phyloP scores from a whole-genome alignment of 352 stramenopile genomes.

The Phytophthora hybrid region DNA sequence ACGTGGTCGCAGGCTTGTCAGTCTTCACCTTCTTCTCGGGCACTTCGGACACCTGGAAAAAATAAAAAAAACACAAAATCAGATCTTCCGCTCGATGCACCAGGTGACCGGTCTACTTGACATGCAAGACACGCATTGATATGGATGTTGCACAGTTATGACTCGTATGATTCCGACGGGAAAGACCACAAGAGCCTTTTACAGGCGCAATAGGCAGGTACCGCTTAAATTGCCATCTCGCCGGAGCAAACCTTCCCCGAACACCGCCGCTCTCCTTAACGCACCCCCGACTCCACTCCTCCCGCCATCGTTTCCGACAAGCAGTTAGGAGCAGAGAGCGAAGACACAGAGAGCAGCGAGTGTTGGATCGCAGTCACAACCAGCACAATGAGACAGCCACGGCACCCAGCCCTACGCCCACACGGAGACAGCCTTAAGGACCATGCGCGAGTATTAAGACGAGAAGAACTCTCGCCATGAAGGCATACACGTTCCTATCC shows the following conservation, averaged over 20 bases:
- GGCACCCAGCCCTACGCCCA: slow-evolving; percentile 56
- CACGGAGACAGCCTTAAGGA: slow-evolving; percentile 94
- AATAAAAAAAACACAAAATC: slow-evolving; percentile 10
- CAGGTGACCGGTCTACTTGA: slow-evolving; percentile 11
- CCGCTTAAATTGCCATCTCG: slow-evolving; percentile 41
- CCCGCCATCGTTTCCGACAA: slow-evolving; percentile 44
- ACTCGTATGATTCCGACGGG: slow-evolving; percentile 93
- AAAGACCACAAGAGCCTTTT: slow-evolving; percentile 78
- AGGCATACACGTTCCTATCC: slow-evolving; percentile 85
- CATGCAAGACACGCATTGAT: slow-evolving; percentile 38
- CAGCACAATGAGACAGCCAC: slow-evolving; percentile 41
- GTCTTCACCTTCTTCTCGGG: slow-evolving; percentile 49
- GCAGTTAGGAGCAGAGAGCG: slow-evolving; percentile 32
- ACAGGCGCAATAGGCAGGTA: slow-evolving; percentile 50
- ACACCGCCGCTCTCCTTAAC: slow-evolving; percentile 4
- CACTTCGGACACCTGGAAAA: slow-evolving; percentile 37
- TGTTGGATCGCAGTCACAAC: slow-evolving; percentile 39
- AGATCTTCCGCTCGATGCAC: slow-evolving; percentile 12
- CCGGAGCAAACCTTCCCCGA: slow-evolving; percentile 41
- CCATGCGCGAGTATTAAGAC: slow-evolving; percentile 79
- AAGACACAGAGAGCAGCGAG: slow-evolving; percentile 19
- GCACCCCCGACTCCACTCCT: slow-evolving; percentile 15
- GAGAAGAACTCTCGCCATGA: slow-evolving; percentile 83
- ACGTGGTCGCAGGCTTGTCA: slow-evolving; percentile 20
- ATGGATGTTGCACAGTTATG: slow-evolving; percentile 92